Conservation (phyloP, 179 eudicot species). For the Gypsophila paniculata region DNA sequence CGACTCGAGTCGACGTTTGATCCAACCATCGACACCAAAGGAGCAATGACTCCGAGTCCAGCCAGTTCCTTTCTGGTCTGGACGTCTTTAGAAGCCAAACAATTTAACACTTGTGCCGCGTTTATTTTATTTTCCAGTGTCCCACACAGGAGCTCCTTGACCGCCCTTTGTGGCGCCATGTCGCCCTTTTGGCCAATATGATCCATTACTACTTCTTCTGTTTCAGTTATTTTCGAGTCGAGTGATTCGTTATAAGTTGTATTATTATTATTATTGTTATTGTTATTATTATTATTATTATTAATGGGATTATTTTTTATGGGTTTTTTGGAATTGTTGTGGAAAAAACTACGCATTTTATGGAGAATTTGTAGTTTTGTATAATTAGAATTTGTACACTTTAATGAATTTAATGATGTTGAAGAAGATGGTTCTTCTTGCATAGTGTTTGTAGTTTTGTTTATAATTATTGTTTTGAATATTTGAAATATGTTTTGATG, state of each 20-base stretch:
- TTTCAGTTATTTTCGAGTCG: not conserved
- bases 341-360: constrained; percentile 22
- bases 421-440: constrained; percentile 17
- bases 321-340: constrained; percentile 18
- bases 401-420: not conserved
- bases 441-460: constrained; percentile 7
- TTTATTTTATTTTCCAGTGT: constrained; percentile 55
- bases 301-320: constrained; percentile 17
- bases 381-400: too few species aligned
- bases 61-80: constrained; percentile 42
- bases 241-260: not conserved
- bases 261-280: not conserved
- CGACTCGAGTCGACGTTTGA: constrained; percentile 35
- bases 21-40: constrained; percentile 62
- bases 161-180: constrained; percentile 45
- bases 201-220: constrained; percentile 22
- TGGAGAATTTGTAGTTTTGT: constrained; percentile 17
- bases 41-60: constrained; percentile 74
- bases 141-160: constrained; percentile 69
- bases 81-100: constrained; percentile 37
- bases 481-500: constrained; percentile 18
- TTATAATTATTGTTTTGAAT: constrained; percentile 5
- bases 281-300: too few species aligned
- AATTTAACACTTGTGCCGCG: constrained; percentile 50
- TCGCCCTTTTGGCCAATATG: not conserved